Base-by-base conservation (phyloP, 2,329 filamentous ascomycete genomes). In the Didymella pomorum region DNA sequence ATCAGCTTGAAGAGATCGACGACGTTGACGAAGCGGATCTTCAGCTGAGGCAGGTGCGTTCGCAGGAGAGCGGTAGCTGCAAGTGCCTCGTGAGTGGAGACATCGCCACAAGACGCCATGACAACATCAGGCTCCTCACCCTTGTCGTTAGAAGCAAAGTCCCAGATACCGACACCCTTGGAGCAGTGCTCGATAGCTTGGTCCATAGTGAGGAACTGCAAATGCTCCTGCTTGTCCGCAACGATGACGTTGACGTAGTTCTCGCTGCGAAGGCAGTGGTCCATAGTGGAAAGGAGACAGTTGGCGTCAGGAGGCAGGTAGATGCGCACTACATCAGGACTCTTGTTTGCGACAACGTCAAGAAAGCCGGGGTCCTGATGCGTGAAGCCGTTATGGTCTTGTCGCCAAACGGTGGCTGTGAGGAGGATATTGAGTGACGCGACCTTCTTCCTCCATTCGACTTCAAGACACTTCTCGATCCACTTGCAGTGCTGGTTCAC, bases 401-500 rank as follows among this genome's bases (percentile, higher is more conserved):
- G 90, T 68, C 90, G 82, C 90, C 90, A 93, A 57, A 93, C 89
- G 8, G 91, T 90, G 2, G 89, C 87, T 1, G 90, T 93, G 52
- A 93, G 82, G 14, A 93, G 83, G 65, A 93, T 92, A 79, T 93
- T 93, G 67, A 93, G 85, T 0, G 89, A 92, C 9, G 89, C 84
- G 11, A 93, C 80, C 74, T 88, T 88, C 67, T 82, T 85, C 50
- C 90, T 86, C 90, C 90, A 93, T 69, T 90, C 86, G 20, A 93
- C 87, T 71, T 93, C 90, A n/a, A 87, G 80, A 64, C 87, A 90
- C 79, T 93, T 93, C 75, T 93, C 90, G 49, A 93, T 84, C 90
- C 90, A 93, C 76, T 93, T 93, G 81, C 89, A 92, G 78, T 93
- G 90, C 79, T 92, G 90, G 74, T 92, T 92, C 60, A 93, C 90